These are phyloP conservation scores for Podaxis carcinomalis DNA, from an alignment of 768 basidiomycete genomes.

Conservation along the genomic window DNA sequence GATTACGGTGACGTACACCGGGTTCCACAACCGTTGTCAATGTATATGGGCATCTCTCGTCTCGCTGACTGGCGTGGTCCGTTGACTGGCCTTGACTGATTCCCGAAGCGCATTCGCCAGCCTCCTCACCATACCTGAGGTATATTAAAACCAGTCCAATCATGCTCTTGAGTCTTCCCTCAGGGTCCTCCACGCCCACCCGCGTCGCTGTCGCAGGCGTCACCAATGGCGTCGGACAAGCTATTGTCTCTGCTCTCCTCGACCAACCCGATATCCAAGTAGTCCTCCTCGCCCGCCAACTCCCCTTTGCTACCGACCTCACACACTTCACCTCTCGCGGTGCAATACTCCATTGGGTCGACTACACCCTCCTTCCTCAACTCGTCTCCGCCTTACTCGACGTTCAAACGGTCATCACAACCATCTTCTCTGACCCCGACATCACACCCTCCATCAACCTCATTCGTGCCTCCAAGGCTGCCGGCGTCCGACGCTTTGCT, in stretches of 20 bases:
- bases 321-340: not conserved
- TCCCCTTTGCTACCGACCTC: not conserved
- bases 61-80: no score
- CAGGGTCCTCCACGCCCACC: not conserved
- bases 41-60: no score
- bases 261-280: not conserved
- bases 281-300: not conserved
- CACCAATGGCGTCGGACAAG: slow-evolving; percentile 4
- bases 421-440: not conserved
- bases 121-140: no score
- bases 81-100: no score
- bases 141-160: no score
- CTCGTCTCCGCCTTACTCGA: not conserved
- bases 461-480: not conserved
- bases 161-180: no score
- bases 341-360: not conserved
- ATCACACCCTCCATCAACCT: not conserved
- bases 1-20: no score
- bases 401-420: not conserved
- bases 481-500: not conserved
- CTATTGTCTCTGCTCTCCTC: not conserved
- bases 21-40: no score
- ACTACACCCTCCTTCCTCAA: not conserved
- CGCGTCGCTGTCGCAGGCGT: slow-evolving; percentile 6
- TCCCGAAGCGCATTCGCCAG: no score